Evolutionary conservation across 352 stramenopile species (phyloP), one percentile per base, ranked within the genome.

Genomic region (Pythium monospermum): DNA sequence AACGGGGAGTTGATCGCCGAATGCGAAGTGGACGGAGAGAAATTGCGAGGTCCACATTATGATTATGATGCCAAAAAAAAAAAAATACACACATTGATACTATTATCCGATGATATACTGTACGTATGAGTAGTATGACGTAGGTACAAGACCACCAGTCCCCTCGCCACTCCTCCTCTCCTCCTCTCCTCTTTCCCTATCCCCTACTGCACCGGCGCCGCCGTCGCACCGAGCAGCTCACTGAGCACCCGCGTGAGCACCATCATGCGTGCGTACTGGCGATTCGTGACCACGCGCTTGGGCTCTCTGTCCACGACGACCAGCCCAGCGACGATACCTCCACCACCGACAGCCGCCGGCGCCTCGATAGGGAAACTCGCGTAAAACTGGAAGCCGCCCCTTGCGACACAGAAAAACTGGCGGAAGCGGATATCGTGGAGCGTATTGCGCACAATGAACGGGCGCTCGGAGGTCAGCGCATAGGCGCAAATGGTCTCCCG

Each of bases 341-440:
- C 61, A 19, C 46, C 47, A 10, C 57, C 65, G 8, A 68, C 40
- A 2, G 51, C 51, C 6, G 44, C n/a, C n/a, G 61, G 65, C 6
- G 61, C 61, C 18, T 61, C 57, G 19, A 74, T 42, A 0, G 66
- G 61, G 49, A 74, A 74, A 35, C 62, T 71, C 30, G 61, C 61
- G 54, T 67, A 71, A 41, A 74, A 74, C 31, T 54, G 43, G 45
- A 74, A 55, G 12, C 57, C 52, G 6, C 46, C 48, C 25, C 61
- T 57, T 38, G 61, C 55, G 16, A 71, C 59, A 35, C 49, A 71
- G 27, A 67, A 71, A 30, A 71, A 69, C 21, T 69, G 52, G n/a
- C 61, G 53, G 62, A 71, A 71, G 28, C 66, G 66, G 23, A 71
- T 37, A 43, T 71, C 66, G 40, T 67, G 61, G 23, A 60, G 32